phyloP scores from a whole-genome alignment of 768 basidiomycete species.

The Panaeolus cyanescens region DNA sequence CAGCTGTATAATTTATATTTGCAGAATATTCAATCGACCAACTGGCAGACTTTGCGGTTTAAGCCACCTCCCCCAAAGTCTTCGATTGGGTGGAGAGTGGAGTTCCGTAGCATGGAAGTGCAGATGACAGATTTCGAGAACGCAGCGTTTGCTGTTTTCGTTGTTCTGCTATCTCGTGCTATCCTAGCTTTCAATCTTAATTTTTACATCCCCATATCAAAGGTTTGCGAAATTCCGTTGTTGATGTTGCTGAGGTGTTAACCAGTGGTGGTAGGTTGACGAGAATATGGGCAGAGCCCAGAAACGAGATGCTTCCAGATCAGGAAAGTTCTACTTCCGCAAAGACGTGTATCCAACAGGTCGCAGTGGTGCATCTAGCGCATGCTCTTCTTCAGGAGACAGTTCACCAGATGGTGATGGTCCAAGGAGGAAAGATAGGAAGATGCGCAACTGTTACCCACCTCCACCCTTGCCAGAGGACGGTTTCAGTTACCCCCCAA shows the following conservation, averaged over 20 bases:
- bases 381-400: constrained; percentile 47
- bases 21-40: constrained; percentile 98
- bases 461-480: constrained; percentile 53
- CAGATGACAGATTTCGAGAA: constrained; percentile 99
- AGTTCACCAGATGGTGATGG: constrained; percentile 36
- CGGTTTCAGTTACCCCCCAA: constrained; percentile 39
- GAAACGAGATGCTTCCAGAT: constrained; percentile 69
- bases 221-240: constrained; percentile 48
- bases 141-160: constrained; percentile 93
- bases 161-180: constrained; percentile 91
- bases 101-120: constrained; percentile 99
- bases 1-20: neutral
- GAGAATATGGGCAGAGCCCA: constrained; percentile 96
- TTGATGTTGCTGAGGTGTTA: neutral
- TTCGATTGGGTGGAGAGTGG: constrained; percentile 95
- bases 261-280: constrained; percentile 74
- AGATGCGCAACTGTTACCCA: constrained; percentile 73
- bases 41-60: constrained; percentile 99
- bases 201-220: constrained; percentile 96
- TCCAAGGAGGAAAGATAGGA: constrained; percentile 57
- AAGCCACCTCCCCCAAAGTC: constrained; percentile 96
- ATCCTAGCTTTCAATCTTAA: constrained; percentile 91
- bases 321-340: constrained; percentile 88
- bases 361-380: constrained; percentile 41
- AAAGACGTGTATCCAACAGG: constrained; percentile 76